A percentile compares a stretch with the other conserved stretches of the same genome.
Evolutionary conservation across 2,329 filamentous ascomycete genomes (phyloP).

Genomic region (Botrytis cinerea): DNA sequence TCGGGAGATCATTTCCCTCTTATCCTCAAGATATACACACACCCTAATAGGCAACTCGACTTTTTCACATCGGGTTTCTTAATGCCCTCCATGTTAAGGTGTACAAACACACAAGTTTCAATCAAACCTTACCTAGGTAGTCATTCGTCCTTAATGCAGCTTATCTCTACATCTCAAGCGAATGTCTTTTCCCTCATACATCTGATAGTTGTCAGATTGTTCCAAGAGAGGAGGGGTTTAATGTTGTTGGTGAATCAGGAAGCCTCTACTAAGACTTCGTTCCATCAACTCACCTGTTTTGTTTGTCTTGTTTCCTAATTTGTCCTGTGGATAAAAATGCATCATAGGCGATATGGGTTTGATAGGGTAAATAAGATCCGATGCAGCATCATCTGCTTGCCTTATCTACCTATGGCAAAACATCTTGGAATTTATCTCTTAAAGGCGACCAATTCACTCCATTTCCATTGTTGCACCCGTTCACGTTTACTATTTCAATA

Average conservation of each 20-base stretch:
- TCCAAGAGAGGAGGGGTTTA: slow-evolving; percentile 1
- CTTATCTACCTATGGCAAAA: slow-evolving; percentile 25
- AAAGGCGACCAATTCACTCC: background rate
- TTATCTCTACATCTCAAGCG: background rate
- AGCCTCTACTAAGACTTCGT: background rate
- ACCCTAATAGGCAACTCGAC: slow-evolving; percentile 4
- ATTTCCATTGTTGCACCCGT: background rate
- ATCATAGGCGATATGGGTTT: slow-evolving; percentile 5
- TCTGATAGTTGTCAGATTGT: slow-evolving; percentile 14
- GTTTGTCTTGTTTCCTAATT: slow-evolving; percentile 11
- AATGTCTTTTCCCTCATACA: background rate
- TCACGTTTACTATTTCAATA: background rate
- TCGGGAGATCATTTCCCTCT: slow-evolving; percentile 21
- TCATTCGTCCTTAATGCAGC: background rate
- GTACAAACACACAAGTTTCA: background rate
- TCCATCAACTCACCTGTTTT: background rate
- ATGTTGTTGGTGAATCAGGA: background rate
- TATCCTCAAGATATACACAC: background rate
- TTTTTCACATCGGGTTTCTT: background rate
- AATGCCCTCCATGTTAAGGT: background rate
- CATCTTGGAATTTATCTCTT: background rate
- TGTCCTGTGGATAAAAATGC: background rate
- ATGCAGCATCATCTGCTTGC: background rate
- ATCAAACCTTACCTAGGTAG: background rate
- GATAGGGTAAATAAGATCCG: slow-evolving; percentile 16